Percentiles rank a stretch among this genome's conserved stretches.
Evolutionary conservation across 306 rosid species (phyloP).

Genomic region (Sesbania bispinosa): DNA sequence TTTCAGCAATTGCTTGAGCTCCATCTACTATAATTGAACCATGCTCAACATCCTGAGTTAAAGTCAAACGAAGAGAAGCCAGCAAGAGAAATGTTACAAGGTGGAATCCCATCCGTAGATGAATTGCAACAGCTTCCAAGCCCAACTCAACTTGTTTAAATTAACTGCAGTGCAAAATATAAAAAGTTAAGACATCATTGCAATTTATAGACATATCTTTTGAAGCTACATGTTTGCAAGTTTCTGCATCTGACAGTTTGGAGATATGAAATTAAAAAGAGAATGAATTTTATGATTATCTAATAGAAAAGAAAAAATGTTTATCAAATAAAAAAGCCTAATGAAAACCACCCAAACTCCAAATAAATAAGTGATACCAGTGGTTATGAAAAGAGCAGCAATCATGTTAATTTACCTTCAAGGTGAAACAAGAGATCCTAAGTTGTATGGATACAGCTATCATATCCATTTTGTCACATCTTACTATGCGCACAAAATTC

Average conservation of each 20-base stretch:
- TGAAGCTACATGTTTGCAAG: too few species aligned
- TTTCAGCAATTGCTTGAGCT: conserved; percentile 43
- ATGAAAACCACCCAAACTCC: neutral
- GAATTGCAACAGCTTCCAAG: conserved; percentile 22
- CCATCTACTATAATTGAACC: conserved; percentile 59
- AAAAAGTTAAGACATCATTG: neutral
- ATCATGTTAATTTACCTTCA: neutral
- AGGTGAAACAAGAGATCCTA: neutral
- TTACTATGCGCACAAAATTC: neutral
- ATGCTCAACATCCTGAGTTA: conserved; percentile 44
- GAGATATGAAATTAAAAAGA: neutral
- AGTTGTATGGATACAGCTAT: neutral
- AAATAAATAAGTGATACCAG: neutral
- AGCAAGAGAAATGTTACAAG: conserved; percentile 47
- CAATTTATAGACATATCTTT: conserved; percentile 10
- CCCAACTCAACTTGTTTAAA: conserved; percentile 28
- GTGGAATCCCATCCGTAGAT: conserved; percentile 53
- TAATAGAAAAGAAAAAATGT: neutral
- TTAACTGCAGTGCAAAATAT: conserved; percentile 31
- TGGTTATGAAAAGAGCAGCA: neutral
- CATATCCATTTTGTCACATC: neutral
- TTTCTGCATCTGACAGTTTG: conserved; percentile 14
- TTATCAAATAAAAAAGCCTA: neutral
- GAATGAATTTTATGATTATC: neutral
- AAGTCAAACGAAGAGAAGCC: conserved; percentile 42